Base-by-base conservation (phyloP, 331 rosid species). In the Cydonia oblonga region DNA sequence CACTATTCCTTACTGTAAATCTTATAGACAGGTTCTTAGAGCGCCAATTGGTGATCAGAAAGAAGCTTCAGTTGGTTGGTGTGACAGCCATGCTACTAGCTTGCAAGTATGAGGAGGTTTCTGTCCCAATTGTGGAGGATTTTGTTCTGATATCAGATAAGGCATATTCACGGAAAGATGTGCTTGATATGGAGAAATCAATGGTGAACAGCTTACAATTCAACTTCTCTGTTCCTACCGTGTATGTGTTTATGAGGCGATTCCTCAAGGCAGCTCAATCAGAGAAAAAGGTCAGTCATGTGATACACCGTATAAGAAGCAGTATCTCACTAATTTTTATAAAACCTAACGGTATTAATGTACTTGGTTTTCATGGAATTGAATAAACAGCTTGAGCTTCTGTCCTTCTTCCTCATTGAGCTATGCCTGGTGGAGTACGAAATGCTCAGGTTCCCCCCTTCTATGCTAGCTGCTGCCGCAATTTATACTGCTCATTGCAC, bases 1-100 rank as follows among this genome's bases (percentile, higher is more conserved):
- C 95, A 3, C 62, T 90, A 64, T 90, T 78, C 75, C 92, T 88
- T 49, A 85, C 92, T 3, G 82, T 88, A 78, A 90, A 82, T 76
- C 83, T 90, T 26, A 85, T 89, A 44, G 96, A 90, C 67, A 86
- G 95, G 78, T 90, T 90, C 74, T 62, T 90, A 73, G 91, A 85
- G 66, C 75, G 64, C 54, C 86, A 85, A 49, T 52, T 70, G 2
- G 80, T 88, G 30, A 54, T 77, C 28, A 83, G 95, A 75, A 90
- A 88, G 89, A 89, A 87, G 71, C 96, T 92, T 81, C 97, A 89
- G 76, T 78, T 92, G 76, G 97, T 89, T 25, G 97, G 97, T 53
- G 89, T 92, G 57, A 86, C 96, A 18, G 91, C 93, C 73, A 87
- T 89, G 89, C 83, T 92, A 26, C 64, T 89, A 72, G 93, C 97